A percentile compares a stretch with the other conserved stretches of the same genome.
Conservation (phyloP, 176 grass and related monocot genomes). For the Miscanthus lutarioriparius region DNA sequence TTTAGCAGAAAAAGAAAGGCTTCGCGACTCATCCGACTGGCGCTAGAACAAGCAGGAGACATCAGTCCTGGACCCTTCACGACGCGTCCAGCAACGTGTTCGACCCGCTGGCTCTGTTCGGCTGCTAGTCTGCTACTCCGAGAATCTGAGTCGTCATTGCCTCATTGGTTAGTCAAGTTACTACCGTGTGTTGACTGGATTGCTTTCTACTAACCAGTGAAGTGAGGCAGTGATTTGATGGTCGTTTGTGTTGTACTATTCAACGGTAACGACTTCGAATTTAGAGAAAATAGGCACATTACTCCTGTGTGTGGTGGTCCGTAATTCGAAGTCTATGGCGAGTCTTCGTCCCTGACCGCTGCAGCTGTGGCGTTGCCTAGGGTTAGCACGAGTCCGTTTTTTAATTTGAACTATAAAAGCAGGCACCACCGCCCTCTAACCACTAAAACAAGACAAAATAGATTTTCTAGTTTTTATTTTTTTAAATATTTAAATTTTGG, state of each 20-base stretch:
- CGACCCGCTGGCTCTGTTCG: too few species aligned
- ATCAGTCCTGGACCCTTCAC: conserved; percentile 11
- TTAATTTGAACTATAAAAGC: too few species aligned
- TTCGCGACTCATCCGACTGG: background rate
- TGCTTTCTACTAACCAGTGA: too few species aligned
- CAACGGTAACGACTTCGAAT: background rate
- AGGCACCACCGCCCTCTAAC: too few species aligned
- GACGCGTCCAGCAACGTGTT: background rate
- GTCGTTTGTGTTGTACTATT: too few species aligned
- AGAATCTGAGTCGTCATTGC: too few species aligned
- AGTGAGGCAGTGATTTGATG: too few species aligned
- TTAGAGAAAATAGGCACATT: background rate
- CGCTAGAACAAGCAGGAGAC: conserved; percentile 19
- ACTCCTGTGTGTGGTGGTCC: background rate
- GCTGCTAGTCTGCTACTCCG: too few species aligned
- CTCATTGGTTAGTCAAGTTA: too few species aligned
- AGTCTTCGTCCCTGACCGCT: background rate
- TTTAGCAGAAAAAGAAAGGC: background rate
- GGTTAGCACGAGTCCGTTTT: background rate
- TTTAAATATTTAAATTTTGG: too few species aligned
- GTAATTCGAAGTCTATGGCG: background rate
- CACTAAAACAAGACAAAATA: background rate
- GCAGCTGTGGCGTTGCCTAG: background rate
- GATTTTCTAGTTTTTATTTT: background rate
- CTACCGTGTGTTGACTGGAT: too few species aligned